Conservation (phyloP, 768 basidiomycete species). For the Clitopilus passeckerianus region DNA sequence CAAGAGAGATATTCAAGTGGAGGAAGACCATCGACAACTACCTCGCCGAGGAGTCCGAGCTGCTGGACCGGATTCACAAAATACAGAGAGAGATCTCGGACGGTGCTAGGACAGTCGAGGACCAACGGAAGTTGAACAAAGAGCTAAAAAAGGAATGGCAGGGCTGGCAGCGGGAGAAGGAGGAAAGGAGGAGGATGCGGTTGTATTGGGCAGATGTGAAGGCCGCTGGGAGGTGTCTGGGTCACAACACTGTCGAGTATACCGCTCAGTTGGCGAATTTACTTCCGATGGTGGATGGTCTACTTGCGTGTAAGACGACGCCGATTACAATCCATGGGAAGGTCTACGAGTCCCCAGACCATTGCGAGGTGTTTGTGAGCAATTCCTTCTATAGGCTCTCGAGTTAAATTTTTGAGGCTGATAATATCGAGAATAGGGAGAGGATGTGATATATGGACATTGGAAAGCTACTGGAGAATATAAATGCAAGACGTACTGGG, state of each 20-base stretch:
- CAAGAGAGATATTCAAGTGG: too few relatives aligned
- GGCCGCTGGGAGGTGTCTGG: not conserved
- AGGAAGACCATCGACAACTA: not conserved
- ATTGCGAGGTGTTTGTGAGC: constrained; percentile 9
- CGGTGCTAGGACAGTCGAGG: not conserved
- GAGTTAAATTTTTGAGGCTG: not conserved
- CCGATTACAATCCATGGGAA: constrained; percentile 10
- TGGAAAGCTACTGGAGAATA: not conserved
- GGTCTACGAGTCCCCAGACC: constrained; percentile 9
- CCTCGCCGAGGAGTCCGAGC: not conserved
- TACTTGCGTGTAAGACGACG: constrained; percentile 13
- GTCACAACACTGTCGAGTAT: not conserved
- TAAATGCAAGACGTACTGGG: not conserved
- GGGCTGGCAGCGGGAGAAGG: not conserved
- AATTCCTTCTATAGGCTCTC: not conserved
- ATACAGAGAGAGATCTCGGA: not conserved
- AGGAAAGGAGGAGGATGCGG: not conserved
- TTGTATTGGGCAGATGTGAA: not conserved
- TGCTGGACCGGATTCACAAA: not conserved
- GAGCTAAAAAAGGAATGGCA: not conserved
- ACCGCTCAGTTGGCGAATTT: constrained; percentile 5
- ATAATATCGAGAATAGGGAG: not conserved
- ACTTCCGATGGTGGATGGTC: constrained; percentile 5
- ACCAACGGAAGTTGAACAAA: not conserved
- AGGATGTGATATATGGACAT: not conserved